Percentiles rank a stretch among this genome's conserved stretches.
phyloP scores from a whole-genome alignment of 345 rosid genomes.

The Physaria fendleri region DNA sequence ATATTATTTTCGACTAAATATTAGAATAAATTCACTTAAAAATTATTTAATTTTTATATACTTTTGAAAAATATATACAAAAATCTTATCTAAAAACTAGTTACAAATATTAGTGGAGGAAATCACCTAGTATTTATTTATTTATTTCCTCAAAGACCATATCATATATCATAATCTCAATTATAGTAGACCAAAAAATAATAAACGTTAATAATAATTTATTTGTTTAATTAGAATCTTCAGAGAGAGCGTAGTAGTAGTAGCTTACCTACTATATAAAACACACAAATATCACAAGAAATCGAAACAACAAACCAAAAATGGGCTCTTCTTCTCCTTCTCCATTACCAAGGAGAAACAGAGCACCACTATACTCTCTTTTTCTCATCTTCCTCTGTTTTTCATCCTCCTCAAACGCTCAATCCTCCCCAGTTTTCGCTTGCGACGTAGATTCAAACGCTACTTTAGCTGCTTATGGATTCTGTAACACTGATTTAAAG shows the following conservation, averaged over 20 bases:
- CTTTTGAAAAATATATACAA: too few relatives aligned
- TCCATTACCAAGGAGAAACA: slow-evolving; percentile 21
- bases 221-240: slow-evolving; percentile 2
- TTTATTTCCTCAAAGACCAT: slow-evolving; percentile 19
- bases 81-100: too few relatives aligned
- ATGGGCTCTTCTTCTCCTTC: slow-evolving; percentile 32
- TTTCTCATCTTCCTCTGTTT: slow-evolving; percentile 20
- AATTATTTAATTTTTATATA: too few relatives aligned
- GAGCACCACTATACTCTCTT: slow-evolving; percentile 33
- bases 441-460: slow-evolving; percentile 56
- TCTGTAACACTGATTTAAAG: slow-evolving; percentile 47
- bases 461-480: slow-evolving; percentile 39
- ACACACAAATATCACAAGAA: slow-evolving; percentile 10
- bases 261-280: slow-evolving; percentile 13
- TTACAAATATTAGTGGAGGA: too few relatives aligned
- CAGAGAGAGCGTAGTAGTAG: slow-evolving; percentile 8
- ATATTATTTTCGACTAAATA: too few relatives aligned
- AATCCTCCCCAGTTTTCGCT: slow-evolving; percentile 58
- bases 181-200: background rate
- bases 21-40: too few relatives aligned
- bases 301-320: slow-evolving; percentile 3
- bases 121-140: too few relatives aligned
- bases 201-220: background rate
- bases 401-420: slow-evolving; percentile 26
- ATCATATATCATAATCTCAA: slow-evolving; percentile 12